Percentiles rank a stretch among this genome's conserved stretches.
Conservation (phyloP, 306 rosid genomes). For the Castanospermum australe region DNA sequence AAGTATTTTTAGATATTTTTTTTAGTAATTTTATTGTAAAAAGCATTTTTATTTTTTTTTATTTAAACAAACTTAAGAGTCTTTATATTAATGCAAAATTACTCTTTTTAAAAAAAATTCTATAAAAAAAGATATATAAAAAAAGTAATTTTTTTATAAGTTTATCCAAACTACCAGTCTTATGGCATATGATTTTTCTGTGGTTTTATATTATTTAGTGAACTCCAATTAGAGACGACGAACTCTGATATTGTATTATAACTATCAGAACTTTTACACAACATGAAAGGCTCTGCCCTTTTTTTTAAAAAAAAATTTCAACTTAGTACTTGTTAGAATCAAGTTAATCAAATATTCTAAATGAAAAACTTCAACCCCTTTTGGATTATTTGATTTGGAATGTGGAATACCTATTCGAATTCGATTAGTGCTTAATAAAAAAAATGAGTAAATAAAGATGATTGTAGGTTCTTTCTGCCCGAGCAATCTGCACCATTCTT, state of each 20-base stretch:
- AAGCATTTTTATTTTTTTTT: no score
- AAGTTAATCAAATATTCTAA: neutral
- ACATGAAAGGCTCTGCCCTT: neutral
- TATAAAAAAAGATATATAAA: no score
- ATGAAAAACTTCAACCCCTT: neutral
- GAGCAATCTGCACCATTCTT: neutral
- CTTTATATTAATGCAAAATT: no score
- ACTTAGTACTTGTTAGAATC: neutral
- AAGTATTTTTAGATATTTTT: no score
- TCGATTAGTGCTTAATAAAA: constrained; percentile 7
- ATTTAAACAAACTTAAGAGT: no score
- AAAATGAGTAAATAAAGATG: neutral
- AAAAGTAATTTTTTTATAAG: no score
- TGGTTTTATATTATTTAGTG: constrained; percentile 17
- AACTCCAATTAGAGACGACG: neutral
- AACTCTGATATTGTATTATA: constrained; percentile 5
- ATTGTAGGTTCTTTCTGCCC: neutral
- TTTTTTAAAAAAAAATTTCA: neutral
- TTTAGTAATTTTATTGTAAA: no score
- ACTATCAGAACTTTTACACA: neutral
- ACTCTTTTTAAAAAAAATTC: no score
- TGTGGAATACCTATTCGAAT: neutral
- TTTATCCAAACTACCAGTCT: constrained; percentile 20
- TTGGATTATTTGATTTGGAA: neutral
- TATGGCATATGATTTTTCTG: constrained; percentile 37